phyloP scores from a whole-genome alignment of 192 early-diverging fungal genomes.

The Linnemannia elongata region DNA sequence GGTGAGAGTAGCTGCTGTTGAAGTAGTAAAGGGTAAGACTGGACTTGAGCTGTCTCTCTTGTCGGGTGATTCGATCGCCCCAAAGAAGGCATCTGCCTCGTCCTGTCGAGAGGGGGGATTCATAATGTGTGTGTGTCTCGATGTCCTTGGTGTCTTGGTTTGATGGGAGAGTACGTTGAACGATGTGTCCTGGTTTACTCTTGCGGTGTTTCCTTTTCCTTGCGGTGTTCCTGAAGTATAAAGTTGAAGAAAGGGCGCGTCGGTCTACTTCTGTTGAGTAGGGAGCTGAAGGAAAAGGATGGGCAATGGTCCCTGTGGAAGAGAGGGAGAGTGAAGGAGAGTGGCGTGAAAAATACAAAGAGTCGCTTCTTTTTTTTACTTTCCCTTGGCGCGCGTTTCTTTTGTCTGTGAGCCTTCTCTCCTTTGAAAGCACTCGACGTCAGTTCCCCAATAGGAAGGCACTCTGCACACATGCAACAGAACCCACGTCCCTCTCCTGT shows the following conservation, averaged over 20 bases:
- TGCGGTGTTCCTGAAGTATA: background rate
- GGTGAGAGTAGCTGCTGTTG: background rate
- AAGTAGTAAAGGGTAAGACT: background rate
- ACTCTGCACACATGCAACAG: background rate
- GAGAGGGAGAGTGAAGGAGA: background rate
- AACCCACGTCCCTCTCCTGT: background rate
- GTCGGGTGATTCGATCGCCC: constrained; percentile 26
- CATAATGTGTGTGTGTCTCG: constrained; percentile 7
- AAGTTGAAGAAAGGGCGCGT: background rate
- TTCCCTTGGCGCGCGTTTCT: background rate
- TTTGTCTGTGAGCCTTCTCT: background rate
- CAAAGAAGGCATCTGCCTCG: constrained; percentile 39
- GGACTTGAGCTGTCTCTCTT: background rate
- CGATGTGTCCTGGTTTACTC: background rate
- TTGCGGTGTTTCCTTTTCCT: background rate
- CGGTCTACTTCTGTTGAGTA: background rate
- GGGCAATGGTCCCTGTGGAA: background rate
- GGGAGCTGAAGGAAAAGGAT: background rate
- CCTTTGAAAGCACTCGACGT: background rate
- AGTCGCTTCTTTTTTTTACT: background rate
- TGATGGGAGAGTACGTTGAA: background rate
- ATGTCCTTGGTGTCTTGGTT: background rate
- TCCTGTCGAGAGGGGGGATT: constrained; percentile 17
- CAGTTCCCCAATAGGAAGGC: background rate
- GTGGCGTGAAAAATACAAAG: background rate